Conservation (phyloP, 345 rosid species). For the Lagerstroemia speciosa region DNA sequence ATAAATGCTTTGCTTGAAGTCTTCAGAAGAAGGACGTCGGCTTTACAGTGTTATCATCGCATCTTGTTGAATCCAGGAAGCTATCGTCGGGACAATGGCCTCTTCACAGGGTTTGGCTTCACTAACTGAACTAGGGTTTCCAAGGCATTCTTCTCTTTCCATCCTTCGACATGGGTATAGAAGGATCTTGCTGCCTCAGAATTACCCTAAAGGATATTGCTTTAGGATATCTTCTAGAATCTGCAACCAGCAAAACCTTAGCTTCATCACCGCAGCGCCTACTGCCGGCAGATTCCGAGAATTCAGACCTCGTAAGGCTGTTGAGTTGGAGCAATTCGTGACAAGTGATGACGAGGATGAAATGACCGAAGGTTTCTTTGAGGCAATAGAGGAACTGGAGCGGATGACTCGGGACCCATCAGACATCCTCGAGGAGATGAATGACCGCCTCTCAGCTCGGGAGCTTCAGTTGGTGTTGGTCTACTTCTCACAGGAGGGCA, state of each 20-base stretch:
- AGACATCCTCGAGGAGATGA: slow-evolving; percentile 82
- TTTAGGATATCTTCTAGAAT: slow-evolving; percentile 18
- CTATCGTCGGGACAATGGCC: not conserved
- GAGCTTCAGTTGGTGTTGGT: slow-evolving; percentile 77
- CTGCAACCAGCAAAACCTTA: slow-evolving; percentile 22
- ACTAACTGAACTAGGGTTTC: slow-evolving; percentile 27
- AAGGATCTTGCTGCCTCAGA: slow-evolving; percentile 11
- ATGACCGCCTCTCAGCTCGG: slow-evolving; percentile 60
- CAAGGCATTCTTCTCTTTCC: slow-evolving; percentile 12
- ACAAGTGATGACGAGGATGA: slow-evolving; percentile 67
- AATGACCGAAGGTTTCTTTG: slow-evolving; percentile 73
- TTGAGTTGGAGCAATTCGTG: slow-evolving; percentile 52
- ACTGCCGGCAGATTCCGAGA: slow-evolving; percentile 20
- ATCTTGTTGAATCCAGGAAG: not conserved
- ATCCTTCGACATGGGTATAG: slow-evolving; percentile 15
- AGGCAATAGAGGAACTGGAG: slow-evolving; percentile 83
- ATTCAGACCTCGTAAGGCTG: slow-evolving; percentile 35
- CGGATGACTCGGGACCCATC: slow-evolving; percentile 87
- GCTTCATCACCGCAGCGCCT: slow-evolving; percentile 16
- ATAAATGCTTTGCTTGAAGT: not conserved
- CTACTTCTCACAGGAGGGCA: slow-evolving; percentile 89
- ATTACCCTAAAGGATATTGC: slow-evolving; percentile 6
- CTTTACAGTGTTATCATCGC: not conserved
- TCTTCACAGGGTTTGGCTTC: slow-evolving; percentile 27
- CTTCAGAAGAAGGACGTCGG: not conserved